These are phyloP conservation scores for Baeospora myosura DNA, from an alignment of 1,284 basidiomycete genomes.

Conservation along the genomic window DNA sequence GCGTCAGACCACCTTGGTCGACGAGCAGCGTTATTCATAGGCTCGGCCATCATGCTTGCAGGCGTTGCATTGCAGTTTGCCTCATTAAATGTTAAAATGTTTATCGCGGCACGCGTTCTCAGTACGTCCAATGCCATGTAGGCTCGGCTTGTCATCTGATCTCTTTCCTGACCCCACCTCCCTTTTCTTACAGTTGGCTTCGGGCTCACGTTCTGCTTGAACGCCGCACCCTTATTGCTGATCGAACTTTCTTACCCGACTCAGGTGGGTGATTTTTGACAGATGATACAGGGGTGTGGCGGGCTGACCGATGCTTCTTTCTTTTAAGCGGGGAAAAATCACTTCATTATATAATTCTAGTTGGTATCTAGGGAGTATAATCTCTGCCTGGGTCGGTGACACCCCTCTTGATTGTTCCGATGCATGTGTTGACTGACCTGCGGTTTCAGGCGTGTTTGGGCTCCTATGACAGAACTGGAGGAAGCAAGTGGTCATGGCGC, in stretches of 20 bases:
- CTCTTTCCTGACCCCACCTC: neutral
- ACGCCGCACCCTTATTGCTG: conserved; percentile 57
- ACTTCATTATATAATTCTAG: conserved; percentile 55
- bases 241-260: conserved; percentile 70
- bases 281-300: too few relatives aligned
- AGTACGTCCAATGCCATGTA: conserved; percentile 31
- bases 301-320: too few relatives aligned
- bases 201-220: conserved; percentile 56
- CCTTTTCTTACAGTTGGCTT: conserved; percentile 41
- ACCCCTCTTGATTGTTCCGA: neutral
- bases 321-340: conserved; percentile 44
- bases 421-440: neutral
- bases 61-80: conserved; percentile 52
- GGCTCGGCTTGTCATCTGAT: conserved; percentile 4
- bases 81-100: conserved; percentile 40
- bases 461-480: conserved; percentile 38
- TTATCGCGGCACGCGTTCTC: conserved; percentile 50
- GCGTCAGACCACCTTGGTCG: conserved; percentile 53
- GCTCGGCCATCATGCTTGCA: conserved; percentile 51
- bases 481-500: conserved; percentile 57
- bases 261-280: conserved; percentile 33
- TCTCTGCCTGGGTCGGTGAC: conserved; percentile 43
- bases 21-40: conserved; percentile 47
- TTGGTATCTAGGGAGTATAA: conserved; percentile 60
- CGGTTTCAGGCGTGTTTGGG: conserved; percentile 46